Base-by-base conservation (phyloP, 768 basidiomycete species). In the Rhizopogon roseolus region DNA sequence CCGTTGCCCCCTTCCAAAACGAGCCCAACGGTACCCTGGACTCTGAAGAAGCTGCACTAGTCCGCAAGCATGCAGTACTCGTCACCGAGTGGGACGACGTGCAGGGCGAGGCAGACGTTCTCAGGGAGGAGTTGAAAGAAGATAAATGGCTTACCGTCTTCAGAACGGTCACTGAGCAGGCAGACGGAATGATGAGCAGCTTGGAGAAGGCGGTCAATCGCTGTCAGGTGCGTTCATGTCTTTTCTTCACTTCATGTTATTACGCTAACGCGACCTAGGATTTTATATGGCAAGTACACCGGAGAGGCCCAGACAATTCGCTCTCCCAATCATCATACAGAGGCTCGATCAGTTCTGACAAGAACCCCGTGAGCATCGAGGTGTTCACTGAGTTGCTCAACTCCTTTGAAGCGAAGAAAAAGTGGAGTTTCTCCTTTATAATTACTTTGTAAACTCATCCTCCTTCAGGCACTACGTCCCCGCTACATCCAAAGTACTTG, bases 141-240 rank as follows among this genome's bases (percentile, higher is more conserved):
- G 96, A 98, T 71, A 95, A 95, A 62, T 97, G 93, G 92, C 78
- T 98, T 62, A 89, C 88, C 10, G 91, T 98, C 19, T 98, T 98
- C 71, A 81, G 94, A 59, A 95, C 91, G 5, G 90, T 93, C 54
- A 86, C 92, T 41, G 88, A 94, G 63, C 95, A 98, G 68, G 95
- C 96, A 41, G 92, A 94, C 66, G 93, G 92, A 25, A 97, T 98
- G 96, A 96, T 98, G 93, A 83, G 83, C 28, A 91, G 90, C 63
- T 72, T 99, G 60, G 92, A 98, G 73, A 98, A 96, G 69, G 93
- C 90, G 8, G 85, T 96, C 41, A 85, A 85, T 62, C 84, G 90
- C 59, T 95, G 93, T 74, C 88, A 91, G 76, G 93, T 92, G 62
- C 58, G 84, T 54, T 44, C 66, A 41, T 39, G 59, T 37, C 4